Conservation (phyloP, 257 asterid species). For the Solanum arcanum region DNA sequence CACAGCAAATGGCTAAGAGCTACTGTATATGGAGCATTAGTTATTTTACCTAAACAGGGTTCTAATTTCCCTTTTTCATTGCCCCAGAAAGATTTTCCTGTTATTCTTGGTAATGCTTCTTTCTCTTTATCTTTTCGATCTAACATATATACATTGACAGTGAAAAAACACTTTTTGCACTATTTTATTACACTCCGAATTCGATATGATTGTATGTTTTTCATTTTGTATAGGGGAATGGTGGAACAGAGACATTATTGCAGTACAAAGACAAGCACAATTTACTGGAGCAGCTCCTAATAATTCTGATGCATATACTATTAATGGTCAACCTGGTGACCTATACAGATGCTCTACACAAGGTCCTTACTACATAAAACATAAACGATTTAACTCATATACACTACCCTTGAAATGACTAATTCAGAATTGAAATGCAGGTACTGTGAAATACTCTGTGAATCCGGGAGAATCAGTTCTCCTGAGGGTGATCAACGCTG, state of each 20-base stretch:
- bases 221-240: slow-evolving; percentile 45
- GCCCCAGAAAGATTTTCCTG: slow-evolving; percentile 42
- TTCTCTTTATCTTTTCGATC: not conserved
- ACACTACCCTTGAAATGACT: not conserved
- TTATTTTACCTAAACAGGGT: slow-evolving; percentile 42
- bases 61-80: slow-evolving; percentile 34
- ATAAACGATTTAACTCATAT: not conserved
- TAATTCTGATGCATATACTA: slow-evolving; percentile 62
- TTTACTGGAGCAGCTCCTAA: slow-evolving; percentile 74
- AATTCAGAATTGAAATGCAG: slow-evolving; percentile 10
- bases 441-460: slow-evolving; percentile 30
- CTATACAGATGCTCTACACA: slow-evolving; percentile 37
- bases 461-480: slow-evolving; percentile 39
- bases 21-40: slow-evolving; percentile 64
- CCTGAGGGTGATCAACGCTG: slow-evolving; percentile 56
- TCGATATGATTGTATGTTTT: not conserved
- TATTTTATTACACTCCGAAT: not conserved
- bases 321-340: slow-evolving; percentile 77
- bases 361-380: slow-evolving; percentile 3
- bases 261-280: slow-evolving; percentile 38
- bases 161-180: not conserved
- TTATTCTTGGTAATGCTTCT: slow-evolving; percentile 38
- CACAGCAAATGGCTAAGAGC: slow-evolving; percentile 66
- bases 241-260: slow-evolving; percentile 63
- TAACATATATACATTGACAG: not conserved